Percentiles rank a stretch among this genome's conserved stretches.
These are phyloP conservation scores for Amanita phalloides DNA, from an alignment of 768 basidiomycete species.

Conservation along the genomic window DNA sequence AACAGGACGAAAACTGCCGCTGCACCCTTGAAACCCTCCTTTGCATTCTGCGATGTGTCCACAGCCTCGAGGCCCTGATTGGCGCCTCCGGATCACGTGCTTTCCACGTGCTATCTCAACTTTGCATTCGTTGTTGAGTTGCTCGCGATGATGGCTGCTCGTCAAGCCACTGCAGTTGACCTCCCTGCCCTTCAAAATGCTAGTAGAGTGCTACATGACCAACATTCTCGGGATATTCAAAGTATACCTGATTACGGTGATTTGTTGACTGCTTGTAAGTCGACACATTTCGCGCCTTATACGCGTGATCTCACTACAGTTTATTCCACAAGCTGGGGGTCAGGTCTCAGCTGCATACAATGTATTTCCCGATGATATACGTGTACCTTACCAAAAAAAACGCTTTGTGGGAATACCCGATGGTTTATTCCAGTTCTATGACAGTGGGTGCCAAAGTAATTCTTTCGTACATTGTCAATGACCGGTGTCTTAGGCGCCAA, in stretches of 20 bases:
- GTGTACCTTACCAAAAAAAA: constrained; percentile 73
- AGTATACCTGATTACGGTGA: constrained; percentile 70
- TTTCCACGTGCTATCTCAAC: constrained; percentile 2
- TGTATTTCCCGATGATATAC: constrained; percentile 65
- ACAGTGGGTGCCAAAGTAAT: constrained; percentile 36
- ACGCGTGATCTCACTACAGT: constrained; percentile 5
- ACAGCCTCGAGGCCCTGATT: not conserved
- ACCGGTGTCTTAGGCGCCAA: constrained; percentile 37
- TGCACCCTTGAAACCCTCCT: not conserved
- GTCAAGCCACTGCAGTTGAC: constrained; percentile 35
- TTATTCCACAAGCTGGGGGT: constrained; percentile 35
- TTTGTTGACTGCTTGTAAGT: constrained; percentile 48
- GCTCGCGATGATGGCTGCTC: constrained; percentile 8
- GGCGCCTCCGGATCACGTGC: not conserved
- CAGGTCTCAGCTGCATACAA: constrained; percentile 72
- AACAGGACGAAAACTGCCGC: not conserved
- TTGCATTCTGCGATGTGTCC: not conserved
- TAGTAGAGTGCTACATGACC: constrained; percentile 55
- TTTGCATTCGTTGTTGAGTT: not conserved
- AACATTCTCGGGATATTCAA: constrained; percentile 63
- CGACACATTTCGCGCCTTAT: not conserved
- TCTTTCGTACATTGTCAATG: constrained; percentile 1
- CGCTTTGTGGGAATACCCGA: constrained; percentile 72
- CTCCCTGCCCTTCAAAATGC: constrained; percentile 54
- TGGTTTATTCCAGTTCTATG: constrained; percentile 67